phyloP scores from a whole-genome alignment of 805 yeast genomes.

The Candida nanaspora region DNA sequence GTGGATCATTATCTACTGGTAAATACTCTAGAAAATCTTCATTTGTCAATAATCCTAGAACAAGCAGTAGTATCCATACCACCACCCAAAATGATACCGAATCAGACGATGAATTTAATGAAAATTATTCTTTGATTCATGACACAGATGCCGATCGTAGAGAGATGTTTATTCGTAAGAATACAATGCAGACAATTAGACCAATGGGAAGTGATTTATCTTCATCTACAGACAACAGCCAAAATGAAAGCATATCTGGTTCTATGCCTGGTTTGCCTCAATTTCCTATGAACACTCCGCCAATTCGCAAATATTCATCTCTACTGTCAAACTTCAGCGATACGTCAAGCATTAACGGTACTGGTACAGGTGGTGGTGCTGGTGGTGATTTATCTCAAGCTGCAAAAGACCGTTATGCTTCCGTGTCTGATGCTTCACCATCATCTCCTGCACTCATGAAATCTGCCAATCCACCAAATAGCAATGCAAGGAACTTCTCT shows the following conservation, averaged over 20 bases:
- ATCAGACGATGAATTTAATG: not conserved
- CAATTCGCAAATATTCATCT: not conserved
- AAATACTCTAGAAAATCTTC: constrained; percentile 2
- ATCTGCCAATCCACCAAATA: not conserved
- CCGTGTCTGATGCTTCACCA: not conserved
- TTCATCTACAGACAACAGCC: not conserved
- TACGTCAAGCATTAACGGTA: too few species aligned
- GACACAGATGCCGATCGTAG: constrained; percentile 3
- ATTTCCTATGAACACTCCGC: not conserved
- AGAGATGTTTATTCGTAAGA: constrained; percentile 1
- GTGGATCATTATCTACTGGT: constrained; percentile 19
- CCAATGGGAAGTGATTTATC: not conserved
- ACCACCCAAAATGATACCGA: not conserved
- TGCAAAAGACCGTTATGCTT: not conserved
- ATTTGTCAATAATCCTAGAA: not conserved
- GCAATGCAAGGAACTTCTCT: not conserved
- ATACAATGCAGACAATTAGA: not conserved
- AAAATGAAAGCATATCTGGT: not conserved
- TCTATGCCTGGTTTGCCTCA: not conserved
- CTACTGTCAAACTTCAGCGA: not conserved
- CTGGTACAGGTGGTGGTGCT: too few species aligned
- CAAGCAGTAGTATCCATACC: not conserved
- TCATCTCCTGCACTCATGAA: not conserved
- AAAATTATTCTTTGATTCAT: not conserved
- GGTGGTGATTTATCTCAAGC: not conserved